Evolutionary conservation across 2,329 filamentous ascomycete species (phyloP).

Genomic region (Fusarium ambrosium): DNA sequence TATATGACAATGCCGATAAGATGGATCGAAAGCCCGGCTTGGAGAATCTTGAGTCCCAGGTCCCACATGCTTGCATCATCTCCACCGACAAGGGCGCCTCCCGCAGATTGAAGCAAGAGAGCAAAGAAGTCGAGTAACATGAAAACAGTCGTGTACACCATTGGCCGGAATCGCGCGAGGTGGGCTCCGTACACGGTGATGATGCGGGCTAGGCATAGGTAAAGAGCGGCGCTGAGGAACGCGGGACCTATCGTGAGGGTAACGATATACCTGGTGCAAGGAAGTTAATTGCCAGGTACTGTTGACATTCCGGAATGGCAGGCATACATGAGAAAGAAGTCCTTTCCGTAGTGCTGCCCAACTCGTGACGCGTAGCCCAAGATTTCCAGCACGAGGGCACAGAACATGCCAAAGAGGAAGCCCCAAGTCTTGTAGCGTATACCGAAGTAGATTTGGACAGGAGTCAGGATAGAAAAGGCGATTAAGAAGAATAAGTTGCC

Average conservation of each 20-base stretch:
- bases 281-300: neutral
- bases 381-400: neutral
- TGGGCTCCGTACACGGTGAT: neutral
- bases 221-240: neutral
- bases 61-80: neutral
- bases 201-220: neutral
- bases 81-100: neutral
- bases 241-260: conserved; percentile 1
- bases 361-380: neutral
- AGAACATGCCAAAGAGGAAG: neutral
- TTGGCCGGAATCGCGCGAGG: neutral
- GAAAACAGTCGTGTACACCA: neutral
- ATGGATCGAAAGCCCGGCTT: neutral
- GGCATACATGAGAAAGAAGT: neutral
- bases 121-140: neutral
- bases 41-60: neutral
- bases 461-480: neutral
- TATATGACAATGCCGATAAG: neutral
- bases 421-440: neutral
- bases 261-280: neutral
- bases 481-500: neutral
- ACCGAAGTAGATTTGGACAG: neutral
- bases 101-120: neutral
- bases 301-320: too few species aligned
- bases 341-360: neutral